Percentiles rank a stretch among this genome's conserved stretches.
Conservation (phyloP, 352 stramenopile genomes). For the Pythium vanterpoolii region DNA sequence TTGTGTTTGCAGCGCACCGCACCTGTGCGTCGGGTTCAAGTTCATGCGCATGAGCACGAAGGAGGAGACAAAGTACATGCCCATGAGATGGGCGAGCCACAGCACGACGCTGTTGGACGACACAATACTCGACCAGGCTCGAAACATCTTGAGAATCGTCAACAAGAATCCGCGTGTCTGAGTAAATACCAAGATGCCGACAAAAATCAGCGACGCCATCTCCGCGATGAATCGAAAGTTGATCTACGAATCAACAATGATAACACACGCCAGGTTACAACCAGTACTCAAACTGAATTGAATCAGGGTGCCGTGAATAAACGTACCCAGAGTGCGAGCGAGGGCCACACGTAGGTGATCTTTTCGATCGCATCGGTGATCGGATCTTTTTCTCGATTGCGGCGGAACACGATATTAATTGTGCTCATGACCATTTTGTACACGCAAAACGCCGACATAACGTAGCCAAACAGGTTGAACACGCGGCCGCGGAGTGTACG, state of each 20-base stretch:
- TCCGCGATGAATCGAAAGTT: slow-evolving; percentile 81
- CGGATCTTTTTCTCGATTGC: slow-evolving; percentile 80
- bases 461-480: slow-evolving; percentile 82
- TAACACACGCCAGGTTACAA: background rate
- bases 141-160: slow-evolving; percentile 77
- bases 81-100: slow-evolving; percentile 81
- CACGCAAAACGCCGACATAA: slow-evolving; percentile 74
- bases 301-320: background rate
- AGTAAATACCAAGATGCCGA: slow-evolving; percentile 81
- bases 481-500: slow-evolving; percentile 61
- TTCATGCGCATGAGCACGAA: slow-evolving; percentile 90
- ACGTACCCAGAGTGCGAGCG: slow-evolving; percentile 52
- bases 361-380: slow-evolving; percentile 82
- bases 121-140: slow-evolving; percentile 74
- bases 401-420: slow-evolving; percentile 72
- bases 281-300: background rate
- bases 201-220: slow-evolving; percentile 68
- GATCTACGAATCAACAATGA: slow-evolving; percentile 29
- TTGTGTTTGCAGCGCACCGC: slow-evolving; percentile 7
- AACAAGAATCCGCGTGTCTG: slow-evolving; percentile 80
- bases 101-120: slow-evolving; percentile 83
- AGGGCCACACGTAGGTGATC: slow-evolving; percentile 80
- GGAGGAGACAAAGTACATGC: slow-evolving; percentile 87
- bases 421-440: slow-evolving; percentile 89
- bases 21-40: slow-evolving; percentile 65